Conservation (phyloP, 768 basidiomycete species). For the Phylloporus sp. region DNA sequence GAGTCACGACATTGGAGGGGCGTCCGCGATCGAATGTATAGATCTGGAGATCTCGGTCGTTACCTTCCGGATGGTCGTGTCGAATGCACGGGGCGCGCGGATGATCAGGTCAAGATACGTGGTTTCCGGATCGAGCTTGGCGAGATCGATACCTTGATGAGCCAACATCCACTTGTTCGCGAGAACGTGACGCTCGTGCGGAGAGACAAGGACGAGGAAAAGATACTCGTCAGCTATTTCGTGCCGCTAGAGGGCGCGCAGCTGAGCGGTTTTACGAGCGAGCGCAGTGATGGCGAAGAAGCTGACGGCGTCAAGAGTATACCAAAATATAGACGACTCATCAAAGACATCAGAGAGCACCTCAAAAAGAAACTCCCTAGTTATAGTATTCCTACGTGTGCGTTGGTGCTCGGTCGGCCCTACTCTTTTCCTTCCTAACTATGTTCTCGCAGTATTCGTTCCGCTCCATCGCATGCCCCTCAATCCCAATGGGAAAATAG, state of each 20-base stretch:
- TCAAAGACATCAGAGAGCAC: constrained; percentile 91
- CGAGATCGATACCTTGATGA: constrained; percentile 95
- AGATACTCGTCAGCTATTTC: constrained; percentile 96
- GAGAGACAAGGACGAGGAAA: constrained; percentile 98
- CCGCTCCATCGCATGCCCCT: constrained; percentile 94
- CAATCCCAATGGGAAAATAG: constrained; percentile 98
- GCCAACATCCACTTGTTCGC: constrained; percentile 87
- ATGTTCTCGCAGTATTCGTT: constrained; percentile 66
- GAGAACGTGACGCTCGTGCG: constrained; percentile 97
- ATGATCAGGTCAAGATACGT: constrained; percentile 99
- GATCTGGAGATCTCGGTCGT: constrained; percentile 93
- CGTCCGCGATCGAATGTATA: constrained; percentile 94
- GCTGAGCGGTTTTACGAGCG: constrained; percentile 67
- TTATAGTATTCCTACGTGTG: constrained; percentile 89
- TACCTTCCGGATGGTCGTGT: constrained; percentile 90
- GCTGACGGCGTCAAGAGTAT: constrained; percentile 69
- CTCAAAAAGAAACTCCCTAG: constrained; percentile 94
- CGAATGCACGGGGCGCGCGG: constrained; percentile 94
- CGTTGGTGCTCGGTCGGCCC: constrained; percentile 32
- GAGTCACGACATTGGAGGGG: constrained; percentile 90
- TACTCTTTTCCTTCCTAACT: constrained; percentile 1
- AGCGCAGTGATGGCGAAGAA: constrained; percentile 45
- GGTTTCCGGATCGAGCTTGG: constrained; percentile 98
- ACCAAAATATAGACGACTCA: constrained; percentile 76
- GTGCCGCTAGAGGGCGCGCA: constrained; percentile 74